These are phyloP conservation scores for Schizochytrium sp. DNA, from an alignment of 108 stramenopile genomes.

Conservation along the genomic window DNA sequence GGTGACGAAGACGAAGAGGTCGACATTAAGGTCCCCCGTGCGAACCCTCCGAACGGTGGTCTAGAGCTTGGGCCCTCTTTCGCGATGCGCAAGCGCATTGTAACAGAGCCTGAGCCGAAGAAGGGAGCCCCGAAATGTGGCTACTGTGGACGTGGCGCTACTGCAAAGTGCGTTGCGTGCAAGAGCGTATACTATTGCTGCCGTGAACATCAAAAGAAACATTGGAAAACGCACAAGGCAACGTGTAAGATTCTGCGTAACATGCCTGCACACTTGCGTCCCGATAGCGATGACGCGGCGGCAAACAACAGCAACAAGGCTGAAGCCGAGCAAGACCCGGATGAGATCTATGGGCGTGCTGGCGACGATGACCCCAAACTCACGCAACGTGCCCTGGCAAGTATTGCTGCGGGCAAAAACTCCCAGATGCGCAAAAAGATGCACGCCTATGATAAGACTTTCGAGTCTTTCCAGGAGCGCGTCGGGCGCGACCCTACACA, in stretches of 20 bases:
- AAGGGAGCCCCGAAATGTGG: not conserved
- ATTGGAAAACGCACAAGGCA: constrained; percentile 40
- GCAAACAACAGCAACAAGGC: not conserved
- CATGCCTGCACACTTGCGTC: not conserved
- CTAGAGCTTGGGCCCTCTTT: constrained; percentile 3
- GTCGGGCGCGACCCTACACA: not conserved
- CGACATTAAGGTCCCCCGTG: not conserved
- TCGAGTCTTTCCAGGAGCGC: constrained; percentile 51
- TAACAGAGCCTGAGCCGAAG: constrained; percentile 37
- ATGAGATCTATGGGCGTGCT: not conserved
- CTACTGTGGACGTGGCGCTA: not conserved
- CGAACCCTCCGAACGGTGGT: not conserved
- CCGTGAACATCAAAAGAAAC: constrained; percentile 33
- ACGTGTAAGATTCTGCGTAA: constrained; percentile 31
- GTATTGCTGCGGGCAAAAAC: constrained; percentile 5
- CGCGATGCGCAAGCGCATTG: not conserved
- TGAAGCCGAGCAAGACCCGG: not conserved
- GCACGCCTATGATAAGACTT: constrained; percentile 1
- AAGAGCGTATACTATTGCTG: constrained; percentile 36
- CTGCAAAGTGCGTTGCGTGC: constrained; percentile 11
- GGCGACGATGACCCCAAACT: constrained; percentile 23
- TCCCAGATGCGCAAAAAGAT: constrained; percentile 18
- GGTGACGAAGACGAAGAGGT: constrained; percentile 41
- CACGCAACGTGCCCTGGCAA: not conserved
- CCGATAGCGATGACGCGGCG: not conserved